A percentile compares a stretch with the other conserved stretches of the same genome.
phyloP scores from a whole-genome alignment of 495 filamentous ascomycete species.

The Aspergillus egyptiacus region DNA sequence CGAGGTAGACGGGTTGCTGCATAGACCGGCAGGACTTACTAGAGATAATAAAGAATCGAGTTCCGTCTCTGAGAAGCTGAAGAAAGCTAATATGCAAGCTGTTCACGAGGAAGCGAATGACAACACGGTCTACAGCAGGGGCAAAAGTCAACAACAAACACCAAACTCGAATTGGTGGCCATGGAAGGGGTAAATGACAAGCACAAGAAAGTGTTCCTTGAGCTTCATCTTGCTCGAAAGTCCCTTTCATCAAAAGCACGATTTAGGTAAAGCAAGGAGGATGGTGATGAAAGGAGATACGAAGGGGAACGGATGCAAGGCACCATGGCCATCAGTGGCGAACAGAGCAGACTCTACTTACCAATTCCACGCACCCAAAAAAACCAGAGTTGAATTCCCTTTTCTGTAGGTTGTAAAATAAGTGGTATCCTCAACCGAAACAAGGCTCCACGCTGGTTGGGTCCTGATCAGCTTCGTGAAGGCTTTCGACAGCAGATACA shows the following conservation, averaged over 20 bases:
- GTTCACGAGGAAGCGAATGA: conserved; percentile 19
- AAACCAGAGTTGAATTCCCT: conserved; percentile 12
- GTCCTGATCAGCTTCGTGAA: conserved; percentile 14
- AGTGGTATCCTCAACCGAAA: conserved; percentile 36
- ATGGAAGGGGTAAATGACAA: conserved; percentile 17
- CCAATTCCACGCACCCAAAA: conserved; percentile 28
- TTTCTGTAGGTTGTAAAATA: conserved; percentile 14
- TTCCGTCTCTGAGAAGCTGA: conserved; percentile 19
- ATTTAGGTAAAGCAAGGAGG: conserved; percentile 37
- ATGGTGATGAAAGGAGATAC: conserved; percentile 22
- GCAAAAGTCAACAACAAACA: conserved; percentile 40
- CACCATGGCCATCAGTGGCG: conserved; percentile 24
- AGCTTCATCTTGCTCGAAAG: conserved; percentile 30
- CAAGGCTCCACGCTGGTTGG: conserved; percentile 24
- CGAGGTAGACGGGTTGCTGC: conserved; percentile 29
- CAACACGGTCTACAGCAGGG: conserved; percentile 19
- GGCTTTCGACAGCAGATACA: conserved; percentile 5
- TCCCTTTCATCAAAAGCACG: conserved; percentile 25
- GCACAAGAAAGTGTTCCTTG: conserved; percentile 17
- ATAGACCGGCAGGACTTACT: conserved; percentile 34
- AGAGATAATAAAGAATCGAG: conserved; percentile 13
- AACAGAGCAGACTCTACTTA: conserved; percentile 22
- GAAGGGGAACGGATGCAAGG: conserved; percentile 39
- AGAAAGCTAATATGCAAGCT: conserved; percentile 34
- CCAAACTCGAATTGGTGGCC: conserved; percentile 10